Base-by-base conservation (phyloP, 805 yeast genomes). In the Barnettozyma siamensis region DNA sequence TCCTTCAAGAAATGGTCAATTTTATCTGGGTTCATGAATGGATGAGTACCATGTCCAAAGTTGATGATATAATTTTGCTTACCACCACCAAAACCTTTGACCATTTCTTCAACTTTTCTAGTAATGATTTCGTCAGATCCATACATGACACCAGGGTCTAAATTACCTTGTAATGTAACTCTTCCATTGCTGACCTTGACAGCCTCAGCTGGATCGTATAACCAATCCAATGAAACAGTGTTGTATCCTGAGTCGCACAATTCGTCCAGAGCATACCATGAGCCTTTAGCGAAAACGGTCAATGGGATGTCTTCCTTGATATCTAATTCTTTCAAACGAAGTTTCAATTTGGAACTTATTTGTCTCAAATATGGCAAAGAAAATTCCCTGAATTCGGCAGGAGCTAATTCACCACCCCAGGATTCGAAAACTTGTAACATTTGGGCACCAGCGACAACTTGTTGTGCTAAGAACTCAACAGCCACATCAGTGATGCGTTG, bases 1-100 rank as follows among this genome's bases (percentile, higher is more conserved):
- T 88, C 96, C 63, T 87, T 68, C 58, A 93, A 69, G 67, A 93
- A 93, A 65, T 78, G 86, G 45, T 77, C 80, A 47, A 93, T 76
- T 62, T 83, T 83, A 49, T 85, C 95, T 10, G 98, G 96, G 49
- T 87, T 83, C 95, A 93, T 88, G 66, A 86, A 88, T 18, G 99
- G 99, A 61, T 88, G 97, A 18, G 99, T 93, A 15, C 99, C 99
- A 55, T 93, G 99, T 35, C 99, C 99, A 58, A 93, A 85, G 69
- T 93, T 93, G 53, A 91, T 82, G 51, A 93, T 91, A 66, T 93
- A 93, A 56, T 83, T 75, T 57, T 85, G 78, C 63, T 88, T 88
- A 18, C 96, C 96, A 34, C 95, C 95, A n/a, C 93, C 93, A 59
- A 93, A 93, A 7, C 89, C 95, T 44, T 70, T 61, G 46, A 93